Conservation (phyloP, 1,139 yeast species). For the Kodamaea ohmeri region DNA sequence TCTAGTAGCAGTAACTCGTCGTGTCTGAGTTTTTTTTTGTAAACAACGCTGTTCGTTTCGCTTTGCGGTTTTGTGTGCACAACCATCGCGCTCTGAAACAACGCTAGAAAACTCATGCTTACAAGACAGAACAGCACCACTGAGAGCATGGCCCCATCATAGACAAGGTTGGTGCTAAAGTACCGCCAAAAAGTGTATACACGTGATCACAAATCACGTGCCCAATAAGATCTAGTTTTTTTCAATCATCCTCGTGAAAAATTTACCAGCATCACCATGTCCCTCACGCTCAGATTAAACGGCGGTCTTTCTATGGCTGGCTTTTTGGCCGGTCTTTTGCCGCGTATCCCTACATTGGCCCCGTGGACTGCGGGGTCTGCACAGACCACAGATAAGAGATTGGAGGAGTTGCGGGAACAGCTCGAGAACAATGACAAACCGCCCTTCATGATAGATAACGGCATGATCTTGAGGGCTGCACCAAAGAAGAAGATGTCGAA, state of each 20-base stretch:
- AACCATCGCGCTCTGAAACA: too few species aligned
- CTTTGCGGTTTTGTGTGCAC: neutral
- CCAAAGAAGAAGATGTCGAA: conserved; percentile 93
- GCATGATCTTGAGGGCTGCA: conserved; percentile 71
- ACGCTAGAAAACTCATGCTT: too few species aligned
- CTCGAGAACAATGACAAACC: conserved; percentile 26
- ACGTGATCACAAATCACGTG: too few species aligned
- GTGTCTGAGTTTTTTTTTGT: conserved; percentile 5
- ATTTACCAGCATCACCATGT: conserved; percentile 16
- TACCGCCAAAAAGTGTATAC: too few species aligned
- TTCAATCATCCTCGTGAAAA: conserved; percentile 1
- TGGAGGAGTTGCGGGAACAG: conserved; percentile 32
- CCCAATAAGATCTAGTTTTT: conserved; percentile 2
- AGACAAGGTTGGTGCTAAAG: too few species aligned
- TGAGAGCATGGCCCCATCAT: too few species aligned
- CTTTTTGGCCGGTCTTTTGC: conserved; percentile 15
- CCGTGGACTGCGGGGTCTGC: conserved; percentile 13
- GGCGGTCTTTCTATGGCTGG: conserved; percentile 16
- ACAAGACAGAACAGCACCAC: too few species aligned
- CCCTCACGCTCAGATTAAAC: conserved; percentile 25
- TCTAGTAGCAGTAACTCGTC: neutral
- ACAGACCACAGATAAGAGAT: conserved; percentile 22
- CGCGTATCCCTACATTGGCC: conserved; percentile 17
- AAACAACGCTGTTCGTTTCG: conserved; percentile 6
- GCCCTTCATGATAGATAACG: conserved; percentile 51